A percentile compares a stretch with the other conserved stretches of the same genome.
Evolutionary conservation across 2,329 filamentous ascomycete species (phyloP).

Genomic region (Dothideomycetes sp.): DNA sequence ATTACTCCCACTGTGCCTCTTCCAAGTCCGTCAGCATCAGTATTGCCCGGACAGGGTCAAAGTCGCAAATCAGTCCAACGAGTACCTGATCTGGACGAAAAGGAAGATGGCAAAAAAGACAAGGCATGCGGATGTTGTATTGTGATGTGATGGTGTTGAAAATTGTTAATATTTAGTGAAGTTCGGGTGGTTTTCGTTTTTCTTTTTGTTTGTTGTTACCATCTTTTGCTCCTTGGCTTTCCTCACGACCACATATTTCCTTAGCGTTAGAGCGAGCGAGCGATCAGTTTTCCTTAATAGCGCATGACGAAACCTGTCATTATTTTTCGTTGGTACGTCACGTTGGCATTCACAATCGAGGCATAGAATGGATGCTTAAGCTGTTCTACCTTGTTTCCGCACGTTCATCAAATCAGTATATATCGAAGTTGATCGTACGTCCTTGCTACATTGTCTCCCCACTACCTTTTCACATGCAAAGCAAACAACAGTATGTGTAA

Average conservation of each 20-base stretch:
- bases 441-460: no score
- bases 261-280: slow-evolving; percentile 8
- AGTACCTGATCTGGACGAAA: slow-evolving; percentile 44
- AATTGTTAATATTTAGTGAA: not conserved
- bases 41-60: not conserved
- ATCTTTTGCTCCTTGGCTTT: not conserved
- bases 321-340: not conserved
- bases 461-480: no score
- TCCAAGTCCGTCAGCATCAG: slow-evolving; percentile 12
- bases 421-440: no score
- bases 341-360: no score
- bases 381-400: no score
- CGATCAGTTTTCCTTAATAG: slow-evolving; percentile 2
- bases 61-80: slow-evolving; percentile 29
- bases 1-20: slow-evolving; percentile 34
- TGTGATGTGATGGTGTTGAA: slow-evolving; percentile 50
- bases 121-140: slow-evolving; percentile 60
- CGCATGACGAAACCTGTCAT: not conserved
- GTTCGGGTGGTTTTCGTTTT: not conserved
- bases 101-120: slow-evolving; percentile 42
- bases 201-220: not conserved
- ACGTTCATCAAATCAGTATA: no score
- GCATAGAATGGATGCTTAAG: no score
- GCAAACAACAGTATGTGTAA: no score
- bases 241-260: not conserved